A percentile compares a stretch with the other conserved stretches of the same genome.
Conservation (phyloP, 2,329 filamentous ascomycete genomes). For the Botrytis elliptica region DNA sequence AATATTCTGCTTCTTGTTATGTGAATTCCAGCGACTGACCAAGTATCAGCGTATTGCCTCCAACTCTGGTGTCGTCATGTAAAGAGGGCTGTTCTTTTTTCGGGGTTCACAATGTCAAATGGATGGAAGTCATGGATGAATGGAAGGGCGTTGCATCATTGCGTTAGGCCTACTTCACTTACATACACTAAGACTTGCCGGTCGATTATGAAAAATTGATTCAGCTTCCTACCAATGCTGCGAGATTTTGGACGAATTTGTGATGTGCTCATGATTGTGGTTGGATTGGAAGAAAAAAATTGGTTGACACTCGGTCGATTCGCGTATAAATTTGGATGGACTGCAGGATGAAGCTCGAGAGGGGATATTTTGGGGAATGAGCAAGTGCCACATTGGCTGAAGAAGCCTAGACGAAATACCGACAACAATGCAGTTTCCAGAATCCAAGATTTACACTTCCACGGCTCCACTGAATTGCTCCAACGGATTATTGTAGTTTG, state of each 20-base stretch:
- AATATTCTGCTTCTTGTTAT: neutral
- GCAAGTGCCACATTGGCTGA: neutral
- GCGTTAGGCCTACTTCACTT: slow-evolving; percentile 19
- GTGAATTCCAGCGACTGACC: slow-evolving; percentile 39
- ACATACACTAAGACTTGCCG: slow-evolving; percentile 19
- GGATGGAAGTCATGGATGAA: slow-evolving; percentile 22
- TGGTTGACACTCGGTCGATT: neutral
- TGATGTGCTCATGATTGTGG: slow-evolving; percentile 10
- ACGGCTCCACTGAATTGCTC: neutral
- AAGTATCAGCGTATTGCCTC: slow-evolving; percentile 83
- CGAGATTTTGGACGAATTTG: slow-evolving; percentile 1
- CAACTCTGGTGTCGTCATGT: slow-evolving; percentile 99
- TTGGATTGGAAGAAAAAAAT: neutral
- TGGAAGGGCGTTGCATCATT: slow-evolving; percentile 21
- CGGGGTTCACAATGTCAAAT: slow-evolving; percentile 31
- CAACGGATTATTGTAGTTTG: neutral
- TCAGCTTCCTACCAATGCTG: slow-evolving; percentile 20
- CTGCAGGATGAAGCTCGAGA: neutral
- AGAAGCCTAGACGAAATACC: neutral
- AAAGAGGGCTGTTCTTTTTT: slow-evolving; percentile 49
- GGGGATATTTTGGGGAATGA: neutral
- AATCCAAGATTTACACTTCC: neutral
- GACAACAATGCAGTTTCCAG: neutral
- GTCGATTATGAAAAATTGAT: slow-evolving; percentile 22
- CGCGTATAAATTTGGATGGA: neutral